Percentiles rank a stretch among this genome's conserved stretches.
These are phyloP conservation scores for Neurospora sp. DNA, from an alignment of 495 filamentous ascomycete species.

Conservation along the genomic window DNA sequence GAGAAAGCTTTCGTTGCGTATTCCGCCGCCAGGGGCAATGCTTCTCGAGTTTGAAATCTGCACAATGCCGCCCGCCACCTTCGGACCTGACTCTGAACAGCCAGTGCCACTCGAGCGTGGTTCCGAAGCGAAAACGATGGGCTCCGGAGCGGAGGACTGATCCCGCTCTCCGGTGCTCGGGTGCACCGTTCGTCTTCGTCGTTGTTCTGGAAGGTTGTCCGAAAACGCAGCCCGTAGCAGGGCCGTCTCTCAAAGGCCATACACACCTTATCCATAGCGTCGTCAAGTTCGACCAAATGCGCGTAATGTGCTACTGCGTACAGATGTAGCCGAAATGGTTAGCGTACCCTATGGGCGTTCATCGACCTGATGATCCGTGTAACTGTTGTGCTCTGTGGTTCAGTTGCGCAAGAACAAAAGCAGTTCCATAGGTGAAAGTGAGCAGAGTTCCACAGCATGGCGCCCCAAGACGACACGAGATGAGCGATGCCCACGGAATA, in stretches of 20 bases:
- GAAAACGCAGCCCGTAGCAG: not conserved
- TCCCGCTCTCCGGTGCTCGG: not conserved
- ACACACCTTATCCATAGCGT: not conserved
- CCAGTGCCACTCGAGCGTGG: not conserved
- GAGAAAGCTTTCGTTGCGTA: not conserved
- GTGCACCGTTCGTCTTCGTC: not conserved
- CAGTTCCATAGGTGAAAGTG: not conserved
- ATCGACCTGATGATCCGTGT: not conserved
- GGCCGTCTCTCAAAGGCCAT: not conserved
- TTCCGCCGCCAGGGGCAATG: not conserved
- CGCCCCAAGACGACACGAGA: not conserved
- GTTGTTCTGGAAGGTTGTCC: not conserved
- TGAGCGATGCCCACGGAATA: not conserved
- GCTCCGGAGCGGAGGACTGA: not conserved
- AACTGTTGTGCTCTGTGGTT: not conserved
- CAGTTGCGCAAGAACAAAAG: not conserved
- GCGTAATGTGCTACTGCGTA: not conserved
- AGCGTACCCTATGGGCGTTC: not conserved
- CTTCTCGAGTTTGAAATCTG: not conserved
- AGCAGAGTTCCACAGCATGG: not conserved
- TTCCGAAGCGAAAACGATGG: not conserved
- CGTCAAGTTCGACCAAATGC: not conserved
- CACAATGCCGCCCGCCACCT: not conserved
- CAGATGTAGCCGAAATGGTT: not conserved
- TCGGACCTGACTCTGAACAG: not conserved